Percentiles rank a stretch among this genome's conserved stretches.
These are phyloP conservation scores for Mitragyna speciosa DNA, from an alignment of 257 asterid species.

Conservation along the genomic window DNA sequence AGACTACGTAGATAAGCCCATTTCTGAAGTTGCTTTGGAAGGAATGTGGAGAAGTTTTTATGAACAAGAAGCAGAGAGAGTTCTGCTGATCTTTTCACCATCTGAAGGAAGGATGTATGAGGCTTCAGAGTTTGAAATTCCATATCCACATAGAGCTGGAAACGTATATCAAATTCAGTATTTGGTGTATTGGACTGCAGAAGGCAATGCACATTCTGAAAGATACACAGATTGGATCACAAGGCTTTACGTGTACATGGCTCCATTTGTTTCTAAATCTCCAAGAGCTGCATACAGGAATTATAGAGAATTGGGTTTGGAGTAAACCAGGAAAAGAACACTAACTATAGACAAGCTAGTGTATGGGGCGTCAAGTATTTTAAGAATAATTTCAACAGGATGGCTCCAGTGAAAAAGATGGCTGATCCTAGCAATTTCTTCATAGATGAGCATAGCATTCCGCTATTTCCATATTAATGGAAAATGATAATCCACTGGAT, in stretches of 20 bases:
- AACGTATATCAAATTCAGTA: conserved; percentile 42
- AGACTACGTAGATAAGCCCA: conserved; percentile 42
- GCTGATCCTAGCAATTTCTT: conserved; percentile 46
- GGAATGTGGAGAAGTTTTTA: conserved; percentile 34
- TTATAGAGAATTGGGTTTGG: conserved; percentile 51
- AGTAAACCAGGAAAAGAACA: conserved; percentile 23
- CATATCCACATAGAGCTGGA: conserved; percentile 49
- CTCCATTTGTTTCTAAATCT: conserved; percentile 39
- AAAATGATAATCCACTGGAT: neutral
- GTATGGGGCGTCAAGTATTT: conserved; percentile 40
- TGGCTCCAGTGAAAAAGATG: conserved; percentile 35
- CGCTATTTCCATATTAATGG: neutral
- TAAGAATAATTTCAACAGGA: conserved; percentile 35
- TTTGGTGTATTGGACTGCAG: conserved; percentile 30
- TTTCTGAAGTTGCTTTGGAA: conserved; percentile 28
- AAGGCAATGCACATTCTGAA: conserved; percentile 19
- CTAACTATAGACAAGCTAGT: conserved; percentile 39
- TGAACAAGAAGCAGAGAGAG: conserved; percentile 27
- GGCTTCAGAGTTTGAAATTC: conserved; percentile 25
- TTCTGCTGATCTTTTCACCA: conserved; percentile 38
- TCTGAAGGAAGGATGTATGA: conserved; percentile 45
- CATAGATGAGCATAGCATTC: conserved; percentile 47
- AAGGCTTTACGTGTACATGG: conserved; percentile 29
- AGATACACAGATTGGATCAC: conserved; percentile 41
- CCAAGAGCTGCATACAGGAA: conserved; percentile 41